Percentiles rank a stretch among this genome's conserved stretches.
phyloP scores from a whole-genome alignment of 176 grass and related monocot species.

The Ananas comosus region DNA sequence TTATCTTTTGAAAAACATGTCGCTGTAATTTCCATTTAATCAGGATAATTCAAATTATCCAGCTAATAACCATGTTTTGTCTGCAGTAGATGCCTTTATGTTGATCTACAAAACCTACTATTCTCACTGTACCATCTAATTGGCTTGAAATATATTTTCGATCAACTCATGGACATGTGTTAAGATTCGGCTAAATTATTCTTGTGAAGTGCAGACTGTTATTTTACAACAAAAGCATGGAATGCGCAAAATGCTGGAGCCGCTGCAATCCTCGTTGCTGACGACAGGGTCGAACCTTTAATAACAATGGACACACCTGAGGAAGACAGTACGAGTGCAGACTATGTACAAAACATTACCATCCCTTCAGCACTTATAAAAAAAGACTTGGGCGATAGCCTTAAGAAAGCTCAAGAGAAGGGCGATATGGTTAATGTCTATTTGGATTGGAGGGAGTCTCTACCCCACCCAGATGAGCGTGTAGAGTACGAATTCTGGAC shows the following conservation, averaged over 20 bases:
- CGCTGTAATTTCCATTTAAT: too few species aligned
- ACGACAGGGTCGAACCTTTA: slow-evolving; percentile 51
- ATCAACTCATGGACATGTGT: not conserved
- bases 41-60: too few species aligned
- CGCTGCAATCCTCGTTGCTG: slow-evolving; percentile 64
- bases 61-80: too few species aligned
- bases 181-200: slow-evolving; percentile 4
- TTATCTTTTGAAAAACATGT: too few species aligned
- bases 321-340: slow-evolving; percentile 36
- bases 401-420: slow-evolving; percentile 52
- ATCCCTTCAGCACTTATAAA: slow-evolving; percentile 75
- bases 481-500: slow-evolving; percentile 94
- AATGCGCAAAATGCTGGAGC: slow-evolving; percentile 82
- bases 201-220: slow-evolving; percentile 52
- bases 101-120: too few species aligned
- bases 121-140: too few species aligned
- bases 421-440: slow-evolving; percentile 70
- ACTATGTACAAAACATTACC: slow-evolving; percentile 63
- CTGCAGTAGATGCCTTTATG: too few species aligned
- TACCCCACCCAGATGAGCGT: slow-evolving; percentile 82
- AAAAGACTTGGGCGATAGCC: slow-evolving; percentile 51
- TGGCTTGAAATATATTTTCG: too few species aligned
- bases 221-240: slow-evolving; percentile 83
- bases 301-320: slow-evolving; percentile 93
- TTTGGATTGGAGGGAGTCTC: slow-evolving; percentile 82